These are phyloP conservation scores for Oryza meridionalis DNA, from an alignment of 176 grass and related monocot genomes.

Conservation along the genomic window DNA sequence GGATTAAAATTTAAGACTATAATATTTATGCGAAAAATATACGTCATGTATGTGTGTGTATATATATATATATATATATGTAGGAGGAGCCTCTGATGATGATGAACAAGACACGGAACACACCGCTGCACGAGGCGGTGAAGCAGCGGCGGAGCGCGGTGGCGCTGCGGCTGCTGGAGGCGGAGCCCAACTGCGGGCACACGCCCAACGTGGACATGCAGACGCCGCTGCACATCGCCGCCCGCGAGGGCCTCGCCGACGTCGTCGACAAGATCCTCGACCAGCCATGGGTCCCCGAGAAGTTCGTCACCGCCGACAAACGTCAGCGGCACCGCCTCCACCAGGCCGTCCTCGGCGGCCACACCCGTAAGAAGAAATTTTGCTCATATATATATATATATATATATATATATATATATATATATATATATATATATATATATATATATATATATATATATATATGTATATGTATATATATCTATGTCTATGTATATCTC, in stretches of 20 bases:
- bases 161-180: conserved; percentile 51
- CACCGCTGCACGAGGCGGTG: conserved; percentile 68
- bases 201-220: conserved; percentile 45
- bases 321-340: conserved; percentile 61
- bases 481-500: too few species aligned
- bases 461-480: too few species aligned
- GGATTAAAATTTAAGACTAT: too few species aligned
- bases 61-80: too few species aligned
- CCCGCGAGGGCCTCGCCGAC: conserved; percentile 52
- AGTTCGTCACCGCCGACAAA: conserved; percentile 23
- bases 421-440: too few species aligned
- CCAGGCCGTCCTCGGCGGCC: conserved; percentile 71
- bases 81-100: conserved; percentile 14
- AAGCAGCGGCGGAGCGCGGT: conserved; percentile 19
- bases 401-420: too few species aligned
- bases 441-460: too few species aligned
- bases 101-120: conserved; percentile 43
- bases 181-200: conserved; percentile 40
- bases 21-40: too few species aligned
- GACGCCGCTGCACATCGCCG: conserved; percentile 73
- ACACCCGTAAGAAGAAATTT: conserved; percentile 47
- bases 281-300: conserved; percentile 33
- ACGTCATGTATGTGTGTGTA: too few species aligned
- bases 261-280: conserved; percentile 54
- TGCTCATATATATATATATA: too few species aligned